phyloP scores from a whole-genome alignment of 306 rosid species.

The Carpinus viminea region DNA sequence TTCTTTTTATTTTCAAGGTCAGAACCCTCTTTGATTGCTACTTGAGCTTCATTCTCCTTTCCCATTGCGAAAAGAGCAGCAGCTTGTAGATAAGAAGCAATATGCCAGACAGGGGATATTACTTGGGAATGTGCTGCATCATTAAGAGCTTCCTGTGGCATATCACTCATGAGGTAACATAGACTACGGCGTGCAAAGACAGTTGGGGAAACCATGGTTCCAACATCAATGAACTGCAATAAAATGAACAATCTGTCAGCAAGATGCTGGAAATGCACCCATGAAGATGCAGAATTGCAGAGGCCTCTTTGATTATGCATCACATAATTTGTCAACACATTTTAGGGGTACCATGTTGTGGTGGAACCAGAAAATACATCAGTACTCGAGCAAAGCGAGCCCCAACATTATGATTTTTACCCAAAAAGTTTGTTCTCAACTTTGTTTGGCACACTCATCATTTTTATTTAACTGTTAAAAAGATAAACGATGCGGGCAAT shows the following conservation, averaged over 20 bases:
- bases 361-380: neutral
- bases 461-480: neutral
- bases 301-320: neutral
- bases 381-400: neutral
- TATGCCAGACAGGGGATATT: slow-evolving; percentile 78
- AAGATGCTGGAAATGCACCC: slow-evolving; percentile 18
- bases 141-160: slow-evolving; percentile 79
- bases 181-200: slow-evolving; percentile 91
- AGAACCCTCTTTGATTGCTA: slow-evolving; percentile 78
- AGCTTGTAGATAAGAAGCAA: slow-evolving; percentile 82
- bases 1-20: slow-evolving; percentile 64
- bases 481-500: neutral
- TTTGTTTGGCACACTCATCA: neutral
- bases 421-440: neutral
- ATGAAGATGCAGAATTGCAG: neutral
- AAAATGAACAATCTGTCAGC: slow-evolving; percentile 35
- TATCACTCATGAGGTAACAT: slow-evolving; percentile 62
- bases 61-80: slow-evolving; percentile 60
- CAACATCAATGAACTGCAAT: slow-evolving; percentile 79
- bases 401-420: neutral
- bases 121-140: slow-evolving; percentile 83
- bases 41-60: slow-evolving; percentile 70
- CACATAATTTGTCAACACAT: neutral
- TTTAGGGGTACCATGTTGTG: neutral
- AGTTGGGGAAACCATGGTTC: slow-evolving; percentile 91